phyloP scores from a whole-genome alignment of 2,329 filamentous ascomycete species.

The Leptographium galeiforme region DNA sequence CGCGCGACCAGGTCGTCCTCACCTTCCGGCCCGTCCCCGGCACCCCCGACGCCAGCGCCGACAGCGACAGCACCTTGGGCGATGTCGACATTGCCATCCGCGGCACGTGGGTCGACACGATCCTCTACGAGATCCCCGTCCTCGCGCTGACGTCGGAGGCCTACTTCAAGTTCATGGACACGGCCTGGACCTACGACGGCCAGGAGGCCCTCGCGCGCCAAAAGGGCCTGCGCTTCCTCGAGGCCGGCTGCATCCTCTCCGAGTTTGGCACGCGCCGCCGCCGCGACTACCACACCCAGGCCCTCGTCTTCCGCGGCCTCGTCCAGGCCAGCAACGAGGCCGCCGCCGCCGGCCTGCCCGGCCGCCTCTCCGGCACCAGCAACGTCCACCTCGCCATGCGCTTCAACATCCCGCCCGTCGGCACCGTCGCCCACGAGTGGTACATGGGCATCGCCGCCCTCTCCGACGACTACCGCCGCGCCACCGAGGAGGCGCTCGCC shows the following conservation, averaged over 20 bases:
- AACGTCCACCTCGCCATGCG: slow-evolving; percentile 97
- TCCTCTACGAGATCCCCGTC: slow-evolving; percentile 93
- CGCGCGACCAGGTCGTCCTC: slow-evolving; percentile 64
- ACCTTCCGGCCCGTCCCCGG: slow-evolving; percentile 44
- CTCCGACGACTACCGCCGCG: slow-evolving; percentile 67
- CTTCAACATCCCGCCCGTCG: slow-evolving; percentile 70
- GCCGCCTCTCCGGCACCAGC: slow-evolving; percentile 76
- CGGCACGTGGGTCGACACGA: slow-evolving; percentile 86
- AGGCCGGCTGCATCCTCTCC: slow-evolving; percentile 77
- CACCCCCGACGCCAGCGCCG: slow-evolving; percentile 46
- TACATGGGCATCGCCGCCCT: slow-evolving; percentile 98
- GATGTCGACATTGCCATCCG: slow-evolving; percentile 64
- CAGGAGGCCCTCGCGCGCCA: slow-evolving; percentile 75
- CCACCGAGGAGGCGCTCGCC: slow-evolving; percentile 70
- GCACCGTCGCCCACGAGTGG: slow-evolving; percentile 92
- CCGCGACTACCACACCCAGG: slow-evolving; percentile 89
- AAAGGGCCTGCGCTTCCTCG: slow-evolving; percentile 66
- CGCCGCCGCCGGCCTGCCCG: slow-evolving; percentile 47
- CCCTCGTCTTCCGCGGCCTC: slow-evolving; percentile 80
- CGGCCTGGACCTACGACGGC: slow-evolving; percentile 75
- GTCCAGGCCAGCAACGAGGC: slow-evolving; percentile 63
- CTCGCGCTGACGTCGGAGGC: slow-evolving; percentile 86
- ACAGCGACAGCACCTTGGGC: slow-evolving; percentile 32
- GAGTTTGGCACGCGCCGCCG: slow-evolving; percentile 87
- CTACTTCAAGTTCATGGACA: slow-evolving; percentile 95